Evolutionary conservation across 2,329 filamentous ascomycete genomes (phyloP).

Genomic region (Colletotrichum lini): DNA sequence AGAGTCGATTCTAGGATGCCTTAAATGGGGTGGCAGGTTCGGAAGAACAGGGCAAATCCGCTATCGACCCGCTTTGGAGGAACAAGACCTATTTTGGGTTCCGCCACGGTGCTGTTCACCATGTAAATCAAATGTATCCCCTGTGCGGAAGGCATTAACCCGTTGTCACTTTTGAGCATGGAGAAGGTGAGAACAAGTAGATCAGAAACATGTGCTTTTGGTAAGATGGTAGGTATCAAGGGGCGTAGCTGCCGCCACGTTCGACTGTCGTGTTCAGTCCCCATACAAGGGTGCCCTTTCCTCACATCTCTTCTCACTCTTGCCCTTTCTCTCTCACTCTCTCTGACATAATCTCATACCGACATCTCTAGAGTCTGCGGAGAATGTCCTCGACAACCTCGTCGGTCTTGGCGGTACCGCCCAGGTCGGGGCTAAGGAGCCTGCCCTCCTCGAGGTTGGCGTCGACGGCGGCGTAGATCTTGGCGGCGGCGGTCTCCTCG

Average conservation of each 20-base stretch:
- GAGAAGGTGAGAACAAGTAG: not conserved
- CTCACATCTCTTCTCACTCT: not conserved
- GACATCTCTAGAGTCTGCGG: constrained; percentile 75
- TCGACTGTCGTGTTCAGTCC: constrained; percentile 36
- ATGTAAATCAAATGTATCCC: too few relatives aligned
- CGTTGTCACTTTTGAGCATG: not conserved
- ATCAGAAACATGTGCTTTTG: constrained; percentile 33
- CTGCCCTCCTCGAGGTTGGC: constrained; percentile 87
- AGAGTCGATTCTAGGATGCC: not conserved
- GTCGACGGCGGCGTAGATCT: constrained; percentile 93
- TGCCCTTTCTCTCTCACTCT: not conserved
- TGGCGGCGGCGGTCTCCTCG: constrained; percentile 87
- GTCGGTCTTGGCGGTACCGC: constrained; percentile 86
- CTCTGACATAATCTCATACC: too few relatives aligned
- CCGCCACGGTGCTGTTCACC: not conserved
- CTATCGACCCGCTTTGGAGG: not conserved
- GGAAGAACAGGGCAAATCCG: not conserved
- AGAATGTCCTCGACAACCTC: constrained; percentile 92
- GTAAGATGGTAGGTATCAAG: constrained; percentile 38
- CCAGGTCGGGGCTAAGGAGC: constrained; percentile 89
- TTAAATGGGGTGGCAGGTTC: not conserved
- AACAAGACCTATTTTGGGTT: too few relatives aligned
- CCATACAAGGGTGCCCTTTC: constrained; percentile 5
- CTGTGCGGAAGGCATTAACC: not conserved
- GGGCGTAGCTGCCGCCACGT: constrained; percentile 17